Conservation (phyloP, 345 rosid genomes). For the Eucalyptus erythrocorys region DNA sequence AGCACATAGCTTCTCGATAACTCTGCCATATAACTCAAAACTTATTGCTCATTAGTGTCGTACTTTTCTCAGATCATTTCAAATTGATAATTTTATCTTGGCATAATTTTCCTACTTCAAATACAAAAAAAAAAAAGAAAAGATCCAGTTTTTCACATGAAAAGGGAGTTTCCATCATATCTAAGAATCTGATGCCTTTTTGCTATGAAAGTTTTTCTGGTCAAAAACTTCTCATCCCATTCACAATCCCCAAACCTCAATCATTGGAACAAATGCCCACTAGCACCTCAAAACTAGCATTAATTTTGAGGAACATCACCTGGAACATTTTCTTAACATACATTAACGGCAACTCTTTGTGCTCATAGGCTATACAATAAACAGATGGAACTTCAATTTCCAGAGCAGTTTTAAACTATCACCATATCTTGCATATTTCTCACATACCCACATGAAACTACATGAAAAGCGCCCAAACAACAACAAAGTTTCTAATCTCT, state of each 20-base stretch:
- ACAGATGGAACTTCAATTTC: not conserved
- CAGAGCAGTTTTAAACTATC: not conserved
- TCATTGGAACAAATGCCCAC: not conserved
- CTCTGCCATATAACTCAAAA: no score
- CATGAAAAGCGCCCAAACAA: not conserved
- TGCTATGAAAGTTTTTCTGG: not conserved
- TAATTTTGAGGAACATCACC: not conserved
- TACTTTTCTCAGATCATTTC: not conserved
- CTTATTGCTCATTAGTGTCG: not conserved
- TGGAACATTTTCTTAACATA: not conserved
- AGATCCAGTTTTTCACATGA: not conserved
- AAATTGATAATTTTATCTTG: not conserved
- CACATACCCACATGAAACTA: not conserved
- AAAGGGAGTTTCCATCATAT: not conserved
- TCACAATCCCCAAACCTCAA: not conserved
- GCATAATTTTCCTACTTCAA: not conserved
- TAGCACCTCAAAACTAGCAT: not conserved
- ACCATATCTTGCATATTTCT: not conserved
- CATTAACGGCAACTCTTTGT: not conserved
- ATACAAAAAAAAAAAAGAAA: not conserved
- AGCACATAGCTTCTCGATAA: not conserved
- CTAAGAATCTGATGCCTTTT: not conserved
- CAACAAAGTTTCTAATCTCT: not conserved
- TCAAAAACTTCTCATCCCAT: not conserved
- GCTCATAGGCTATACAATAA: not conserved